These are phyloP conservation scores for Fusarium buharicum DNA, from an alignment of 2,329 filamentous ascomycete genomes.

Conservation along the genomic window DNA sequence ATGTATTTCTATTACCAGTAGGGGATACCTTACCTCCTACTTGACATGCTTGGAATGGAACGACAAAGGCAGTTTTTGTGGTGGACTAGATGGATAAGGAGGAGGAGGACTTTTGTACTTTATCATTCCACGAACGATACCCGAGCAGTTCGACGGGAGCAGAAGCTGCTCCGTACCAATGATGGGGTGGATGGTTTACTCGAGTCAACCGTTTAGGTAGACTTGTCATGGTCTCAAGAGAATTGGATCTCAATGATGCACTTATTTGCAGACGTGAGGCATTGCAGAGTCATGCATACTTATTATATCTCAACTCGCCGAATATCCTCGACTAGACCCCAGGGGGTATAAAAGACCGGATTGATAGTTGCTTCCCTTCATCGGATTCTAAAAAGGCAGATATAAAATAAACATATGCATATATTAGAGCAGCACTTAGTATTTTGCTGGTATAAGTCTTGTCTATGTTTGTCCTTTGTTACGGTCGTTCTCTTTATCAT, in stretches of 20 bases:
- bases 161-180: slow-evolving; percentile 34
- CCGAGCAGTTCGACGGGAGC: slow-evolving; percentile 38
- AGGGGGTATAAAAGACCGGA: too few species aligned
- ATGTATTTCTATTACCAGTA: slow-evolving; percentile 38
- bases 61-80: slow-evolving; percentile 4
- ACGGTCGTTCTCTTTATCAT: too few species aligned
- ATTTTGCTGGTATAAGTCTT: too few species aligned
- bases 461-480: too few species aligned
- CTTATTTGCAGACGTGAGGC: not conserved
- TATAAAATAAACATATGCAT: too few species aligned
- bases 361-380: too few species aligned
- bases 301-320: too few species aligned
- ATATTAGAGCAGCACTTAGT: too few species aligned
- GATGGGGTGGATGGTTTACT: slow-evolving; percentile 7
- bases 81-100: slow-evolving; percentile 13
- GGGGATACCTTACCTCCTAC: slow-evolving; percentile 7
- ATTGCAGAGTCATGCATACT: not conserved
- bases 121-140: slow-evolving; percentile 46
- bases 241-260: slow-evolving; percentile 5
- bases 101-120: slow-evolving; percentile 41
- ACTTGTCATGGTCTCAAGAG: slow-evolving; percentile 11
- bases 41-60: slow-evolving; percentile 28
- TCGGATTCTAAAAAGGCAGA: too few species aligned
- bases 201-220: slow-evolving; percentile 1
- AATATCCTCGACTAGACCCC: too few species aligned